Evolutionary conservation across 192 early-diverging fungal species (phyloP).

Genomic region (Gryganskiella cystojenkinii): DNA sequence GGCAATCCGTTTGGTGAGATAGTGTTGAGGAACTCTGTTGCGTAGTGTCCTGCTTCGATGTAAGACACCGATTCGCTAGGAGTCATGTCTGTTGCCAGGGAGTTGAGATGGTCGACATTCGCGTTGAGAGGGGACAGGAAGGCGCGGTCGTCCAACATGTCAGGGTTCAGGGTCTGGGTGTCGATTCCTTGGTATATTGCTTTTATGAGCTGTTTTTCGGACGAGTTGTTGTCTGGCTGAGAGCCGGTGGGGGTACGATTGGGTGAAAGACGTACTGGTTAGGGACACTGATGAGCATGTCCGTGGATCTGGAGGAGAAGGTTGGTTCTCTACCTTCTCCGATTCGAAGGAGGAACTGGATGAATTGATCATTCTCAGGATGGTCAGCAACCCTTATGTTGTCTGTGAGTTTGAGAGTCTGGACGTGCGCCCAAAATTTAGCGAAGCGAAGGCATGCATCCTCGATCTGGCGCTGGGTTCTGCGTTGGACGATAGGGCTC

Average conservation of each 20-base stretch:
- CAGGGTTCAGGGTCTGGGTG: neutral
- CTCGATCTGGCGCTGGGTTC: constrained; percentile 19
- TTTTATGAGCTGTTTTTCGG: constrained; percentile 13
- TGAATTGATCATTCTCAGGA: constrained; percentile 6
- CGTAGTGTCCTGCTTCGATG: constrained; percentile 2
- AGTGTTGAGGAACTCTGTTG: constrained; percentile 28
- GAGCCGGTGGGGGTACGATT: neutral
- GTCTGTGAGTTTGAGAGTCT: constrained; percentile 6
- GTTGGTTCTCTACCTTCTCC: constrained; percentile 22
- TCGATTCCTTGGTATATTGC: constrained; percentile 15
- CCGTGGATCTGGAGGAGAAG: neutral
- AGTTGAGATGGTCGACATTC: constrained; percentile 7
- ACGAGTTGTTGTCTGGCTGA: neutral
- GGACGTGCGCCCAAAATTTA: constrained; percentile 21
- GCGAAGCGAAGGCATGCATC: constrained; percentile 21
- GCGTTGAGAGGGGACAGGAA: constrained; percentile 5
- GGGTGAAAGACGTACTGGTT: constrained; percentile 14
- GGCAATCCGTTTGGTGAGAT: constrained; percentile 2
- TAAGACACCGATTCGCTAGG: neutral
- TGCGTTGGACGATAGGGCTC: constrained; percentile 13
- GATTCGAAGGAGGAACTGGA: constrained; percentile 9
- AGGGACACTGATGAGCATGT: constrained; percentile 16
- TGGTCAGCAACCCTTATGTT: constrained; percentile 35
- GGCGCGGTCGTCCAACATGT: constrained; percentile 6
- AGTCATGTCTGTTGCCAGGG: constrained; percentile 13